Percentiles rank a stretch among this genome's conserved stretches.
Conservation (phyloP, 495 filamentous ascomycete genomes). For the Cercophora sp. region DNA sequence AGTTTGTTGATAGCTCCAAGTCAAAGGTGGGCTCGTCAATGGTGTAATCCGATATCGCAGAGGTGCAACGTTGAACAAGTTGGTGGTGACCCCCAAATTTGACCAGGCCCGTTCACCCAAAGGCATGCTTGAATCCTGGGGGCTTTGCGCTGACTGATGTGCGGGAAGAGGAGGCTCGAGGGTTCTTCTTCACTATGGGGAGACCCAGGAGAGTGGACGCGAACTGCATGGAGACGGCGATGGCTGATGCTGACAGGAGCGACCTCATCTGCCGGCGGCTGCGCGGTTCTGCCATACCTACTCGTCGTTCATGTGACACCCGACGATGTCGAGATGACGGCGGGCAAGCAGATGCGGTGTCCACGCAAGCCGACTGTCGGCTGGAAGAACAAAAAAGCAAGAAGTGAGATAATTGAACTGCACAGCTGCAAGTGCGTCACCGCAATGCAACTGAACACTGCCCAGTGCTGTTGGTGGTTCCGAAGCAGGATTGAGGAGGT, state of each 20-base stretch:
- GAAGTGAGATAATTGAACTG: too few species aligned
- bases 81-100: too few species aligned
- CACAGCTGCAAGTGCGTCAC: too few species aligned
- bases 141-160: background rate
- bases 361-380: too few species aligned
- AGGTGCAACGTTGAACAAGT: background rate
- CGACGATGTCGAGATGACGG: background rate
- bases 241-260: background rate
- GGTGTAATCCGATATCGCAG: conserved; percentile 4
- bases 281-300: too few species aligned
- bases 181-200: background rate
- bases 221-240: conserved; percentile 3
- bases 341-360: background rate
- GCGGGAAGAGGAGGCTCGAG: background rate
- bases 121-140: background rate
- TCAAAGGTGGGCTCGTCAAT: background rate
- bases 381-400: too few species aligned
- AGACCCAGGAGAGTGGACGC: background rate
- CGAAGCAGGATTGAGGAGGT: too few species aligned
- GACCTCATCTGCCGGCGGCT: too few species aligned
- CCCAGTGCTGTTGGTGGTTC: too few species aligned
- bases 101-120: too few species aligned
- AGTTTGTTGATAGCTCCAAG: background rate
- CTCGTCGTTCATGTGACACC: conserved; percentile 7
- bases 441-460: too few species aligned